These are phyloP conservation scores for Austropuccinia psidii DNA, from an alignment of 1,284 basidiomycete genomes.

Conservation along the genomic window DNA sequence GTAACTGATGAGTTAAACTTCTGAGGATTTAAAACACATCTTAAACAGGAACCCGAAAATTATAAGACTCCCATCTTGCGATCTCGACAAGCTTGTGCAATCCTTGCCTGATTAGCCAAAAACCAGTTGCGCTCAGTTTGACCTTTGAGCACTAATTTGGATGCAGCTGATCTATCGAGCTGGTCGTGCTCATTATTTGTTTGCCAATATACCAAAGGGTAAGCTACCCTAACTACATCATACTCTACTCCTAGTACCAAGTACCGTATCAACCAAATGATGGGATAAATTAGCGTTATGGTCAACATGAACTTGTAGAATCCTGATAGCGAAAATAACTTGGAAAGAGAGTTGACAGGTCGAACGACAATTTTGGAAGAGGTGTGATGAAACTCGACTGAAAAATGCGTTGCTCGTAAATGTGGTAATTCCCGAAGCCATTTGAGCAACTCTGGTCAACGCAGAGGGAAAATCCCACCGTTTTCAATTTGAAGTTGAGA, in stretches of 20 bases:
- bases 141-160: background rate
- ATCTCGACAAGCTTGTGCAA: conserved; percentile 10
- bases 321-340: conserved; percentile 13
- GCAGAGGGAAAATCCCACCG: too few species aligned
- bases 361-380: conserved; percentile 15
- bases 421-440: background rate
- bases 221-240: conserved; percentile 10
- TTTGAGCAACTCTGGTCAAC: conserved; percentile 12
- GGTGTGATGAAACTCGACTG: conserved; percentile 3
- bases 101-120: background rate
- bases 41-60: too few species aligned
- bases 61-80: conserved; percentile 7
- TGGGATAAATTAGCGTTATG: conserved; percentile 25
- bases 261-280: conserved; percentile 19
- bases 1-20: too few species aligned
- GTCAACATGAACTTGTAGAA: conserved; percentile 7
- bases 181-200: background rate
- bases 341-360: conserved; percentile 14
- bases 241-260: conserved; percentile 15
- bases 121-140: conserved; percentile 20
- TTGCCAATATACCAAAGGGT: conserved; percentile 23
- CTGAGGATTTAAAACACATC: too few species aligned
- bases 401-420: conserved; percentile 18
- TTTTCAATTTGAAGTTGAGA: background rate
- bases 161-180: too few species aligned